These are phyloP conservation scores for Sclerotinia nivalis DNA, from an alignment of 2,329 filamentous ascomycete genomes.

Conservation along the genomic window DNA sequence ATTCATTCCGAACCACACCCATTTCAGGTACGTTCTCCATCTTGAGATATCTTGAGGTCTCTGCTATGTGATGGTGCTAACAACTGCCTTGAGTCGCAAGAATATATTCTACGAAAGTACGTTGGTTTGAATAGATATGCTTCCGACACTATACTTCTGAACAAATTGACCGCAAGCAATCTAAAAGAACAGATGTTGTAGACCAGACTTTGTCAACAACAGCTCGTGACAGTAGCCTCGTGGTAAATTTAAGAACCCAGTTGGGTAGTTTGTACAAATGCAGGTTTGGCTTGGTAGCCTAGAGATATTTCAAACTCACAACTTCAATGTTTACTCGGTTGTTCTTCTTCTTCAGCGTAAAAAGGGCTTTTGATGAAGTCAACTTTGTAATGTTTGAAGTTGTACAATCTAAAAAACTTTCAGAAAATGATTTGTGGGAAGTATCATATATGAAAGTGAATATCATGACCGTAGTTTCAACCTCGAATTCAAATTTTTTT, in stretches of 20 bases:
- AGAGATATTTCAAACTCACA: slow-evolving; percentile 14
- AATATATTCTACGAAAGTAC: slow-evolving; percentile 1
- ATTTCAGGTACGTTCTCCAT: slow-evolving; percentile 13
- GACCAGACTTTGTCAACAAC: neutral
- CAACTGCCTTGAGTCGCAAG: slow-evolving; percentile 6
- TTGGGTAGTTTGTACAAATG: slow-evolving; percentile 12
- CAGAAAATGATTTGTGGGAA: neutral
- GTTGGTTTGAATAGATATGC: neutral
- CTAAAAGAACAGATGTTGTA: neutral
- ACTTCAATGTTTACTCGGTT: slow-evolving; percentile 4
- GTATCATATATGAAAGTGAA: slow-evolving; percentile 12
- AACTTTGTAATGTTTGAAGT: slow-evolving; percentile 4
- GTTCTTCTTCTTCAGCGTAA: neutral
- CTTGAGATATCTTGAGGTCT: slow-evolving; percentile 23
- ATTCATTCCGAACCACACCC: neutral
- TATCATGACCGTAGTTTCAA: neutral
- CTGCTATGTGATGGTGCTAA: neutral
- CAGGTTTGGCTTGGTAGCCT: slow-evolving; percentile 17
- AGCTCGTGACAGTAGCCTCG: neutral
- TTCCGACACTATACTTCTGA: neutral
- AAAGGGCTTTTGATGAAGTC: neutral
- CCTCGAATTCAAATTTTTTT: neutral
- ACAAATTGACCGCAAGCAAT: slow-evolving; percentile 1
- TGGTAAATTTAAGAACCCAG: slow-evolving; percentile 2
- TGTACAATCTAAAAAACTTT: neutral